Evolutionary conservation across 2,329 filamentous ascomycete species (phyloP), one percentile per base, ranked within the genome.

Genomic region (Emericellopsis cladophorae): DNA sequence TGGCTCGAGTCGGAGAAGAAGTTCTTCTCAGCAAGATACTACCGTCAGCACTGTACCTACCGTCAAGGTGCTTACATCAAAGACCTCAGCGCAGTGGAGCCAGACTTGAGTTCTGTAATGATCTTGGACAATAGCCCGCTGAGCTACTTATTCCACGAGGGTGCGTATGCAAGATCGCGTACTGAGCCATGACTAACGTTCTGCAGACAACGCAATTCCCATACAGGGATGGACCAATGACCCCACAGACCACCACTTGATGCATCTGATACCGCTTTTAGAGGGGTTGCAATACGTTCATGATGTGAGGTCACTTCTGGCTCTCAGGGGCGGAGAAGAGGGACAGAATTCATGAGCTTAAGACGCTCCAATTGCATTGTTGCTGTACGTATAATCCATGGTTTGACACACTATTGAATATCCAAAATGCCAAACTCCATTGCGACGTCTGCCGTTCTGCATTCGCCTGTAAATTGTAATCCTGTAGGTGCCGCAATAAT

Each of bases 191-290:
- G 33, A 42, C 44, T 36, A 48, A 48, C 34, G 6, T 7, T 9
- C 9, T 43, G 6, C 54, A 98, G 92, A 98, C 61, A 98, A 98
- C 65, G 92, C 92, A 39, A 95, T 98, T 54, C 92, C 92, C 4
- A 96, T 98, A 57, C 90, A 96, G 67, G 92, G 92, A 55, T 98
- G 92, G 92, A 96, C 98, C 65, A 95, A 82, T 60, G 92, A 98
- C 64, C 92, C 92, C 18, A 96, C 92, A 22, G 92, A 98, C 64
- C 92, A 89, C 58, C 90, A 95, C 57, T 70, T 98, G 49, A 73
- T 96, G 60, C 87, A 96, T 61, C 72, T 98, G 45, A 80, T 98
- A 44, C 92, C 92, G 26, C 70, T 96, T 53, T 71, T 98, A 36
- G 92, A 98, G 64, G 92, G 87, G 15, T 66, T 98, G 54, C 92